Evolutionary conservation across 2,329 filamentous ascomycete species (phyloP).

Genomic region (Botrytis tulipae): DNA sequence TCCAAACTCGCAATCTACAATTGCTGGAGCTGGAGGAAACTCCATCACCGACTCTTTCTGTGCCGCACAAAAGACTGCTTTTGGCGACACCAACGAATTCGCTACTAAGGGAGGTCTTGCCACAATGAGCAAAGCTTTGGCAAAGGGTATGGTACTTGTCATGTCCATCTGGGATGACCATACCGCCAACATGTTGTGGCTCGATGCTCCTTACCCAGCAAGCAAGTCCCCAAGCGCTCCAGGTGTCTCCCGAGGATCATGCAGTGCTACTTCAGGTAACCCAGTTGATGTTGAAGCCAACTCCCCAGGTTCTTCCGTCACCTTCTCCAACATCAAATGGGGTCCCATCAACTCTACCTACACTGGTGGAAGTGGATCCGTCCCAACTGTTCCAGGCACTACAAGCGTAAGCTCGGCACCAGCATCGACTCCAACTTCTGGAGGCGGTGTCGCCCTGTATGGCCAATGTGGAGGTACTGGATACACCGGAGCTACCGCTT

Average conservation of each 20-base stretch:
- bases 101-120: conserved; percentile 54
- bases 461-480: conserved; percentile 31
- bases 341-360: conserved; percentile 39
- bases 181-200: conserved; percentile 69
- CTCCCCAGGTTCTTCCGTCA: conserved; percentile 47
- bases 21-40: conserved; percentile 50
- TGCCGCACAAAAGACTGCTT: conserved; percentile 52
- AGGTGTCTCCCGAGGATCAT: conserved; percentile 55
- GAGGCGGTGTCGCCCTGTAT: conserved; percentile 22
- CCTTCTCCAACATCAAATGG: conserved; percentile 40
- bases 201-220: conserved; percentile 65
- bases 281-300: conserved; percentile 50
- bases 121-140: conserved; percentile 54
- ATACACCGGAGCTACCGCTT: conserved; percentile 27
- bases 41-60: conserved; percentile 59
- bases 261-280: conserved; percentile 50
- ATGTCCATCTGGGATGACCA: conserved; percentile 60
- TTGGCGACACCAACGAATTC: conserved; percentile 56
- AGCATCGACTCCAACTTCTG: background rate
- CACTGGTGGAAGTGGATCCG: conserved; percentile 17
- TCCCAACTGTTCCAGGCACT: conserved; percentile 2
- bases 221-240: conserved; percentile 42
- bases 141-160: conserved; percentile 60
- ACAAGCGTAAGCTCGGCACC: background rate
- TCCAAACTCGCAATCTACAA: conserved; percentile 48